phyloP scores from a whole-genome alignment of 2,329 filamentous ascomycete genomes.

The Cladosporium sp. region DNA sequence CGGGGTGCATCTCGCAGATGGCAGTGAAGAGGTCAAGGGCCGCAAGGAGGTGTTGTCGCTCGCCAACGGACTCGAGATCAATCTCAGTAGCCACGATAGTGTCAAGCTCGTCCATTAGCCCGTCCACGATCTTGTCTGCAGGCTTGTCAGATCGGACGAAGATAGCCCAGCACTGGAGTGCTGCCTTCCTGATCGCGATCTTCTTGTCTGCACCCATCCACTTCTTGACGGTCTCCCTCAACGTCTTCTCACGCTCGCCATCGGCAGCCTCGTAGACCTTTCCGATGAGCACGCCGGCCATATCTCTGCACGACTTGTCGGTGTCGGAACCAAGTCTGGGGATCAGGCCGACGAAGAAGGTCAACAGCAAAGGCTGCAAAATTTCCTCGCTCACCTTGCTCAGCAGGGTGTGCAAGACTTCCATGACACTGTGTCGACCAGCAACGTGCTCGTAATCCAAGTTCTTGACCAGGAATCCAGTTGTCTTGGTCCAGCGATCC shows the following conservation, averaged over 20 bases:
- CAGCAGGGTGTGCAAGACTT: slow-evolving; percentile 82
- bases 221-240: slow-evolving; percentile 63
- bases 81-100: slow-evolving; percentile 54
- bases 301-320: slow-evolving; percentile 77
- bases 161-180: slow-evolving; percentile 76
- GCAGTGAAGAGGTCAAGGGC: slow-evolving; percentile 69
- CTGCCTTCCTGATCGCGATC: slow-evolving; percentile 67
- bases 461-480: slow-evolving; percentile 86
- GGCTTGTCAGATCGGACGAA: slow-evolving; percentile 71
- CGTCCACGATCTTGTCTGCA: slow-evolving; percentile 66
- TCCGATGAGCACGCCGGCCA: slow-evolving; percentile 77
- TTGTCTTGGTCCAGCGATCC: slow-evolving; percentile 82
- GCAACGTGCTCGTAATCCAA: slow-evolving; percentile 86
- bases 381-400: slow-evolving; percentile 80
- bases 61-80: slow-evolving; percentile 53
- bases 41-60: slow-evolving; percentile 74
- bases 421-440: slow-evolving; percentile 88
- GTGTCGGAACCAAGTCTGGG: slow-evolving; percentile 87
- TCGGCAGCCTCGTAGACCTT: slow-evolving; percentile 79
- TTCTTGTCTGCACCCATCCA: slow-evolving; percentile 80
- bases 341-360: slow-evolving; percentile 82
- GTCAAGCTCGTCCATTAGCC: slow-evolving; percentile 54
- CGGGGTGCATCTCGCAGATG: slow-evolving; percentile 66
- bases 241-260: slow-evolving; percentile 65
- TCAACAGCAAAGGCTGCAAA: slow-evolving; percentile 76